Conservation (phyloP, 306 rosid species). For the Delonix regia region DNA sequence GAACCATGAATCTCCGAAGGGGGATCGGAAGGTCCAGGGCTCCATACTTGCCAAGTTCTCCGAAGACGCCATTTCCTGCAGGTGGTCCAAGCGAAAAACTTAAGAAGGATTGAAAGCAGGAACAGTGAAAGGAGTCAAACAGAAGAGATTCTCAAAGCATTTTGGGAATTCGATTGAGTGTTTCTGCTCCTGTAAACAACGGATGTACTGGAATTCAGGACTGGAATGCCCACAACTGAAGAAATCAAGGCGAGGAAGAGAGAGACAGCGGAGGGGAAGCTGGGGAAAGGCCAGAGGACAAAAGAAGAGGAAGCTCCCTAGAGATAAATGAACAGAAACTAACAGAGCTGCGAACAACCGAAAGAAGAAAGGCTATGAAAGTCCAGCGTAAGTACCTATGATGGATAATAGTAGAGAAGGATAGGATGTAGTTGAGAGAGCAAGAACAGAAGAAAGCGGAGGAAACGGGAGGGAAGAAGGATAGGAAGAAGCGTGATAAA, state of each 20-base stretch:
- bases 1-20: constrained; percentile 59
- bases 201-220: background rate
- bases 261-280: too few relatives aligned
- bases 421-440: background rate
- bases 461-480: background rate
- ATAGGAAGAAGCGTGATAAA: constrained; percentile 33
- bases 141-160: background rate
- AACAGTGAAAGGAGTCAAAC: background rate
- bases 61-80: constrained; percentile 57
- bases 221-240: background rate
- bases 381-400: background rate
- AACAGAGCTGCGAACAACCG: background rate
- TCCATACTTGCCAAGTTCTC: constrained; percentile 61
- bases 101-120: too few relatives aligned
- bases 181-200: background rate
- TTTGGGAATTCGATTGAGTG: too few relatives aligned
- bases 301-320: too few relatives aligned
- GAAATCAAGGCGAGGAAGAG: background rate
- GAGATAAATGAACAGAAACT: too few relatives aligned
- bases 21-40: constrained; percentile 50
- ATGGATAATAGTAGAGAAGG: background rate
- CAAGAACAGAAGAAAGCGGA: background rate
- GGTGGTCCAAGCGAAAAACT: background rate
- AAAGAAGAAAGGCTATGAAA: too few relatives aligned
- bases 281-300: too few relatives aligned